Conservation (phyloP, 805 yeast species). For the Scheffersomyces ergatensis region DNA sequence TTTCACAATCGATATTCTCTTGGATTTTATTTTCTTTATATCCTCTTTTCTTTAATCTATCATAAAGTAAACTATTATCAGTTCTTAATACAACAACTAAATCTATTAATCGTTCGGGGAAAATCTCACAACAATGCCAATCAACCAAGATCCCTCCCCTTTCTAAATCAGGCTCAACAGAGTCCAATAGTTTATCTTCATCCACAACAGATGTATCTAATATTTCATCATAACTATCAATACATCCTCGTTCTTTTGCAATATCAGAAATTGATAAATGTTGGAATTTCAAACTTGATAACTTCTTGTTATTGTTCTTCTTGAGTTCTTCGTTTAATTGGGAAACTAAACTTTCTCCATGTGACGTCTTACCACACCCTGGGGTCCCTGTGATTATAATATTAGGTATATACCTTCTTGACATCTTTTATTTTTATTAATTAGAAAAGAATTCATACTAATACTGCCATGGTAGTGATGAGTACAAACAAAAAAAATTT, state of each 20-base stretch:
- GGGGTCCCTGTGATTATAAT: constrained; percentile 95
- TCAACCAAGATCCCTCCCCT: constrained; percentile 89
- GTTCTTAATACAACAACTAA: constrained; percentile 86
- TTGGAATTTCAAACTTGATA: constrained; percentile 33
- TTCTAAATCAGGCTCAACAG: constrained; percentile 71
- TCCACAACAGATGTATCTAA: constrained; percentile 88
- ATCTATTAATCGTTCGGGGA: constrained; percentile 91
- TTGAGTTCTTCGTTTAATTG: constrained; percentile 36
- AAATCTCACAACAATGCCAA: constrained; percentile 97
- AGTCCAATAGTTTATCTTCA: constrained; percentile 84
- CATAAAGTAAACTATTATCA: constrained; percentile 68
- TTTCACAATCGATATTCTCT: constrained; percentile 94
- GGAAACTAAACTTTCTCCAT: constrained; percentile 56
- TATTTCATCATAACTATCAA: constrained; percentile 81
- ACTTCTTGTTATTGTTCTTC: not conserved
- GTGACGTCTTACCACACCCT: constrained; percentile 84
- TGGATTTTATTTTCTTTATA: constrained; percentile 80
- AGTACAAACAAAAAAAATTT: too few species aligned
- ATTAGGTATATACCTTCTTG: constrained; percentile 54
- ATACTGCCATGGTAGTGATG: too few species aligned
- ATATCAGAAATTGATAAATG: constrained; percentile 73
- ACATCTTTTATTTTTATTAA: too few species aligned
- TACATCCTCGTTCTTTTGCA: constrained; percentile 74
- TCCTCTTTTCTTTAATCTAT: constrained; percentile 71
- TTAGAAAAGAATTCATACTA: too few species aligned